A percentile compares a stretch with the other conserved stretches of the same genome.
Evolutionary conservation across 345 rosid species (phyloP).

Genomic region (Gynandropsis gynandra): DNA sequence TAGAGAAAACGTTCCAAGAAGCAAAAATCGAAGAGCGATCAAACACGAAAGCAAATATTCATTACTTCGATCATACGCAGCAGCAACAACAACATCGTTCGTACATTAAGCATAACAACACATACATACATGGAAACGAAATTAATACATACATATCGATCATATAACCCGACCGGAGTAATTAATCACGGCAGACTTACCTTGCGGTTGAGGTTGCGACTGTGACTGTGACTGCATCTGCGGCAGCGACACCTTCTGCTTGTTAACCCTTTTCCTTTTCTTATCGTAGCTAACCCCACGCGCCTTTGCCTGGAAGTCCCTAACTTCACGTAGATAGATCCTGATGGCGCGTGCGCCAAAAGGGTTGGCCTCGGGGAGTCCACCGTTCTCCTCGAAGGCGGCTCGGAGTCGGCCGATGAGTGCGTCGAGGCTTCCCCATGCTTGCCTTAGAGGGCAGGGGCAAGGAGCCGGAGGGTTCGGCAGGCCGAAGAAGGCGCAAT

Average conservation of each 20-base stretch:
- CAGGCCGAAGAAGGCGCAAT: slow-evolving; percentile 76
- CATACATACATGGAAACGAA: background rate
- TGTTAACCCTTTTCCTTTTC: slow-evolving; percentile 64
- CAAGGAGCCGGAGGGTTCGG: slow-evolving; percentile 86
- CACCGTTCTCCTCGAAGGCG: slow-evolving; percentile 82
- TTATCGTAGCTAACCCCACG: slow-evolving; percentile 89
- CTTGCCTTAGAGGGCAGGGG: slow-evolving; percentile 85
- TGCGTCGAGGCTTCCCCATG: slow-evolving; percentile 95
- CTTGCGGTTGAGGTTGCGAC: slow-evolving; percentile 14
- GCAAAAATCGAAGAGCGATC: background rate
- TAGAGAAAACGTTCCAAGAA: background rate
- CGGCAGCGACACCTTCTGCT: slow-evolving; percentile 27
- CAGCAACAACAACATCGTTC: background rate
- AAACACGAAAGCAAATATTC: background rate
- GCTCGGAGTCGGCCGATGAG: slow-evolving; percentile 87
- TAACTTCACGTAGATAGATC: slow-evolving; percentile 69
- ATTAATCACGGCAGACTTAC: slow-evolving; percentile 16
- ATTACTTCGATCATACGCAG: background rate
- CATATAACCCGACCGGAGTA: slow-evolving; percentile 19
- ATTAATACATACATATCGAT: slow-evolving; percentile 3
- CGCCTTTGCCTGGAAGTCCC: slow-evolving; percentile 81
- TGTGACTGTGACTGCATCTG: slow-evolving; percentile 13
- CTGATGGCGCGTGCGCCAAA: slow-evolving; percentile 81
- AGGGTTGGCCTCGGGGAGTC: slow-evolving; percentile 69
- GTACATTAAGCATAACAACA: background rate